Evolutionary conservation across 345 rosid genomes (phyloP).

Genomic region (Euphorbia peplus): DNA sequence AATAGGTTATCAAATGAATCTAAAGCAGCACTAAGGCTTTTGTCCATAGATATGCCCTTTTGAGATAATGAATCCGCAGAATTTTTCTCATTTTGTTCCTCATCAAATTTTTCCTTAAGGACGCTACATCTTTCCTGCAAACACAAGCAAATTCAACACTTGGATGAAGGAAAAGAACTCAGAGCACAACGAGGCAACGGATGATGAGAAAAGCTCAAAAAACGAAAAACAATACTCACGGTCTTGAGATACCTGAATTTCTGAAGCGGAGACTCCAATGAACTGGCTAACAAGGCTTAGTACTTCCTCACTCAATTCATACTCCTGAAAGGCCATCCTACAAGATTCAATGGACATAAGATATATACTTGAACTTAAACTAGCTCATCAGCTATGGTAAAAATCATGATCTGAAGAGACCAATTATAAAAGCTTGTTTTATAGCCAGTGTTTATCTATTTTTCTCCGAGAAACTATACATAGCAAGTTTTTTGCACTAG

Average conservation of each 20-base stretch:
- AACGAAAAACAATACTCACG: conserved; percentile 9
- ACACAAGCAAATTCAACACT: conserved; percentile 19
- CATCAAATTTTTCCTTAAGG: conserved; percentile 53
- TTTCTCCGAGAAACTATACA: background rate
- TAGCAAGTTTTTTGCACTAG: background rate
- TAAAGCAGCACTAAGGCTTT: conserved; percentile 81
- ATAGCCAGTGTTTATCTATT: background rate
- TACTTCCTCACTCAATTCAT: conserved; percentile 70
- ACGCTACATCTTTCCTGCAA: conserved; percentile 72
- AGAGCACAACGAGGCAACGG: conserved; percentile 14
- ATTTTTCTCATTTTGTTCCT: conserved; percentile 38
- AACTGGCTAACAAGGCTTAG: conserved; percentile 56
- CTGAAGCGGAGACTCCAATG: conserved; percentile 58
- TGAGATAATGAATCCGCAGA: conserved; percentile 43
- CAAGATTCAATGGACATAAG: conserved; percentile 24
- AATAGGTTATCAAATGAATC: conserved; percentile 99
- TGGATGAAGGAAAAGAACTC: conserved; percentile 12
- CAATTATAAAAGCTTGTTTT: background rate
- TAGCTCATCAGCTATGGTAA: background rate
- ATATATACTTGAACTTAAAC: background rate
- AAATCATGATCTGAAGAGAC: background rate
- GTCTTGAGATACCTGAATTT: conserved; percentile 54
- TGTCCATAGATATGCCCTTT: conserved; percentile 61
- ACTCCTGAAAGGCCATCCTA: conserved; percentile 80
- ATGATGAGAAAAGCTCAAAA: conserved; percentile 7